phyloP scores from a whole-genome alignment of 2,329 filamentous ascomycete genomes.

The Drechslerella coelobrocha region DNA sequence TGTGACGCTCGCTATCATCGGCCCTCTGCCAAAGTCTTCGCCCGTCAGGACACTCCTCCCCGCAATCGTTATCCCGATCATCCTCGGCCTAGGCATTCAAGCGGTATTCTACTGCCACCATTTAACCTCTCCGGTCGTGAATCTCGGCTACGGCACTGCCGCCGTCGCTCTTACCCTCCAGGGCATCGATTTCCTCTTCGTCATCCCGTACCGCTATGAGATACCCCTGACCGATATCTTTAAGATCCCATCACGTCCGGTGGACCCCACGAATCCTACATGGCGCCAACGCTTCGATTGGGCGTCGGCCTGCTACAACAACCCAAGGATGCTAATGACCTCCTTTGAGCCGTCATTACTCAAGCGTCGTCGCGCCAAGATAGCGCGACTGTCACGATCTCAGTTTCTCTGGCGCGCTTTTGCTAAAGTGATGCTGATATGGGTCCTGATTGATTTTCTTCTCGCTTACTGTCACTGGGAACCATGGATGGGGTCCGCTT shows the following conservation, averaged over 20 bases:
- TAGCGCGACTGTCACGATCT: constrained; percentile 2
- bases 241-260: constrained; percentile 19
- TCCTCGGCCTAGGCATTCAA: constrained; percentile 40
- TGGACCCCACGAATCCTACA: constrained; percentile 22
- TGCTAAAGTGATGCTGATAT: constrained; percentile 19
- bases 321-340: constrained; percentile 38
- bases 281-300: constrained; percentile 46
- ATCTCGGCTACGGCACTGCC: constrained; percentile 36
- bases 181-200: constrained; percentile 39
- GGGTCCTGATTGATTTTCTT: constrained; percentile 35
- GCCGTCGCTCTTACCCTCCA: constrained; percentile 33
- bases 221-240: constrained; percentile 34
- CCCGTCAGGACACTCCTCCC: constrained; percentile 28
- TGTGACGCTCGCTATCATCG: constrained; percentile 34
- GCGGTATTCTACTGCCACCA: constrained; percentile 31
- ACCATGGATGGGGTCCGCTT: constrained; percentile 17
- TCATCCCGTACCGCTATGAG: constrained; percentile 39
- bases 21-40: constrained; percentile 42
- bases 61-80: constrained; percentile 20
- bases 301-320: constrained; percentile 35
- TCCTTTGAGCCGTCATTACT: constrained; percentile 30
- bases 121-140: constrained; percentile 39
- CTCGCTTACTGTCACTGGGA: constrained; percentile 42
- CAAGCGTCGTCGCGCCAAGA: constrained; percentile 26
- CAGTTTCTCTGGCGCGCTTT: constrained; percentile 17